Percentiles rank a stretch among this genome's conserved stretches.
Evolutionary conservation across 352 stramenopile genomes (phyloP).

Genomic region (Pythium dissotocum): DNA sequence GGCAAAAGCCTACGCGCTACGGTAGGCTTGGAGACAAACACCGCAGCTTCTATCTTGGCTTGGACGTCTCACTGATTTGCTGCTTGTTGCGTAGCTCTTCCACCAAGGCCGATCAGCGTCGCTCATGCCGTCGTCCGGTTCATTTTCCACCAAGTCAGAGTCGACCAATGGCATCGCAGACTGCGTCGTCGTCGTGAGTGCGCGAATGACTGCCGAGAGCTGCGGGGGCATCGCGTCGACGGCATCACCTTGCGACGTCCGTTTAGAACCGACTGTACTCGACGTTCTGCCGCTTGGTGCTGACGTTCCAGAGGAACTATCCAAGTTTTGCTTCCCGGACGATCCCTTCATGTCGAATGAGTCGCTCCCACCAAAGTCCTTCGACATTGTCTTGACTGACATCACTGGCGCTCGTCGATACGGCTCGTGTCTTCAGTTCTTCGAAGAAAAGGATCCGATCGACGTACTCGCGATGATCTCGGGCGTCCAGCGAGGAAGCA

Average conservation of each 20-base stretch:
- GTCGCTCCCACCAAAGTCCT: slow-evolving; percentile 39
- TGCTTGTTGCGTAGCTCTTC: slow-evolving; percentile 10
- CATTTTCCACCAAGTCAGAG: slow-evolving; percentile 5
- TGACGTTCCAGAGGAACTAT: slow-evolving; percentile 60
- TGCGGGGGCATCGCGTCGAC: slow-evolving; percentile 39
- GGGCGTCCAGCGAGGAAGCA: slow-evolving; percentile 35
- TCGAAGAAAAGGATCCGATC: slow-evolving; percentile 59
- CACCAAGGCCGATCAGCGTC: slow-evolving; percentile 14
- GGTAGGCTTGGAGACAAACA: slow-evolving; percentile 6
- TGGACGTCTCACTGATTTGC: neutral
- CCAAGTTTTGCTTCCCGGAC: slow-evolving; percentile 75
- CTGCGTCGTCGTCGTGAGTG: slow-evolving; percentile 57
- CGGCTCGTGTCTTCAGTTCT: slow-evolving; percentile 66
- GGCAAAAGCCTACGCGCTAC: slow-evolving; percentile 20
- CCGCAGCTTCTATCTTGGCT: neutral
- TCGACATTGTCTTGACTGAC: slow-evolving; percentile 78
- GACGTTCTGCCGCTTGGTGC: slow-evolving; percentile 48
- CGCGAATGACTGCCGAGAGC: slow-evolving; percentile 40
- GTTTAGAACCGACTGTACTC: slow-evolving; percentile 50
- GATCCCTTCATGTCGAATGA: slow-evolving; percentile 50
- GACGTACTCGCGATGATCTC: slow-evolving; percentile 66
- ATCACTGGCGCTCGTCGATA: slow-evolving; percentile 59
- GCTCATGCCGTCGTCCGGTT: slow-evolving; percentile 3
- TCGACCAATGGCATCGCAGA: slow-evolving; percentile 40
- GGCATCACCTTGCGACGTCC: slow-evolving; percentile 42